Conservation (phyloP, 1,139 yeast species). For the Trichomonascaceae sp. region DNA sequence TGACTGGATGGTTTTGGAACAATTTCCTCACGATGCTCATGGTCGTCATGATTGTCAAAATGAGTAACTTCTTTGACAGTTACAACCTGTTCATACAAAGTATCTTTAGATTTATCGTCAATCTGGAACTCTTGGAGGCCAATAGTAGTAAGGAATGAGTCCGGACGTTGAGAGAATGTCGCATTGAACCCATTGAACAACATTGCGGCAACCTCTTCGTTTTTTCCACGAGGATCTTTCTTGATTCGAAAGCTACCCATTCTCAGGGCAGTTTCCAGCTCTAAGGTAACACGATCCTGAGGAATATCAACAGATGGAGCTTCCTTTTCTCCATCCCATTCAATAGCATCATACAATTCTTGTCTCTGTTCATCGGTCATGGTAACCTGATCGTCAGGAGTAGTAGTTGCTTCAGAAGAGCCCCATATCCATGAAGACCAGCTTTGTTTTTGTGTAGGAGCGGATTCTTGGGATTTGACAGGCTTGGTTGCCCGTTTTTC, state of each 20-base stretch:
- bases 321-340: constrained; percentile 67
- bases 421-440: constrained; percentile 38
- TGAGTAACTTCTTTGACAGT: constrained; percentile 60
- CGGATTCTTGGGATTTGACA: constrained; percentile 13
- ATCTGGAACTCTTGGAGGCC: constrained; percentile 76
- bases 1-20: constrained; percentile 35
- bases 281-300: constrained; percentile 61
- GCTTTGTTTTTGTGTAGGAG: constrained; percentile 19
- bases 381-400: constrained; percentile 24
- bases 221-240: constrained; percentile 28
- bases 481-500: constrained; percentile 36
- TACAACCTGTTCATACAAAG: constrained; percentile 80
- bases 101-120: constrained; percentile 74
- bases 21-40: constrained; percentile 23
- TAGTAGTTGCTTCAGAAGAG: constrained; percentile 14
- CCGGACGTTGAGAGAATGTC: constrained; percentile 69
- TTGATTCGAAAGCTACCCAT: constrained; percentile 72
- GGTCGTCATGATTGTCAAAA: constrained; percentile 15
- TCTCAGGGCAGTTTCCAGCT: constrained; percentile 60
- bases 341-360: constrained; percentile 90
- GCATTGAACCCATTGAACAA: constrained; percentile 78
- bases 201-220: constrained; percentile 59
- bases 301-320: constrained; percentile 58
- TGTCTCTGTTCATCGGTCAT: constrained; percentile 43
- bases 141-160: constrained; percentile 65